Conservation (phyloP, 306 rosid species). For the Begonia masoniana region DNA sequence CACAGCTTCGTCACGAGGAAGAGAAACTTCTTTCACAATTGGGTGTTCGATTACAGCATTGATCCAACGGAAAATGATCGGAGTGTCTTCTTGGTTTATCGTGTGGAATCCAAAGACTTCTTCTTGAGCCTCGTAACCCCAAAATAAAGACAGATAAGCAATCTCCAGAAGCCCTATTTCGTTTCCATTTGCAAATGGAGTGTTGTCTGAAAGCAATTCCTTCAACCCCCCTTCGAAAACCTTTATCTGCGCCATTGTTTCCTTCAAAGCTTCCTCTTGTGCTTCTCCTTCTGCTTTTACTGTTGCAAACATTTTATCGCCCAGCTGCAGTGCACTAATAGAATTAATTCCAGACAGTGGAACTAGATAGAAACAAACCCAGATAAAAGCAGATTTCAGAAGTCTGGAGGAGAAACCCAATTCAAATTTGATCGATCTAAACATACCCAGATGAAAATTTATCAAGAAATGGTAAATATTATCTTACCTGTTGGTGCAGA, state of each 20-base stretch:
- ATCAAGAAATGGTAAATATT: background rate
- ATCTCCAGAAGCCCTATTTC: constrained; percentile 16
- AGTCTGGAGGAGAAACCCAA: background rate
- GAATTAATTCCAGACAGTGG: background rate
- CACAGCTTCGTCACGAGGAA: constrained; percentile 16
- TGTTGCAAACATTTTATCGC: background rate
- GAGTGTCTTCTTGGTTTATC: constrained; percentile 11
- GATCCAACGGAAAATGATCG: constrained; percentile 11
- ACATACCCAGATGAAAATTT: background rate
- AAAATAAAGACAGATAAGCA: constrained; percentile 6
- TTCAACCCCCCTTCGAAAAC: constrained; percentile 18
- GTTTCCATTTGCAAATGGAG: constrained; percentile 3
- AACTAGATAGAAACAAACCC: no score
- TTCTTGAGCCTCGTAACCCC: constrained; percentile 12
- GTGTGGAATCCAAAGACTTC: constrained; percentile 17
- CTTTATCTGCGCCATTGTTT: constrained; percentile 4
- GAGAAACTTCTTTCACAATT: background rate
- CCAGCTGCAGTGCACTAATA: constrained; percentile 10
- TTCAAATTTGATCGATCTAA: background rate
- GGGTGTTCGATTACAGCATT: constrained; percentile 11
- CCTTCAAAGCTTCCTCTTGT: constrained; percentile 14
- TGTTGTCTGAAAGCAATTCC: constrained; percentile 2
- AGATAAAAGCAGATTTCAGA: background rate
- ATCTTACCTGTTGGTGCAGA: constrained; percentile 20
- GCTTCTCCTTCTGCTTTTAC: constrained; percentile 11